These are phyloP conservation scores for Teunomyces barrocoloradensis DNA, from an alignment of 805 yeast species.

Conservation along the genomic window DNA sequence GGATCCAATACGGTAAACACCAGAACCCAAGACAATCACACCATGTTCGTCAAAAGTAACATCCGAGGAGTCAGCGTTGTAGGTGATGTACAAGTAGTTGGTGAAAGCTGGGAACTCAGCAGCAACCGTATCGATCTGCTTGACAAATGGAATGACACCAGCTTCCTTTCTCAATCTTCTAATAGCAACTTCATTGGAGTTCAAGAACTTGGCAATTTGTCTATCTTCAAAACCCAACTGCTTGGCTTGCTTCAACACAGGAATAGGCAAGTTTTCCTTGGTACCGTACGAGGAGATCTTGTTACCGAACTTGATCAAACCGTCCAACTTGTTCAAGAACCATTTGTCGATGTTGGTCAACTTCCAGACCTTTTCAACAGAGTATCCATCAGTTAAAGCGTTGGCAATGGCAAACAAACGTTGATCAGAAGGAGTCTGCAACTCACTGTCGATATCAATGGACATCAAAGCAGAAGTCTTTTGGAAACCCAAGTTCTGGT, in stretches of 20 bases:
- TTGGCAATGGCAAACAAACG: constrained; percentile 95
- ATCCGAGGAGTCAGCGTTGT: constrained; percentile 88
- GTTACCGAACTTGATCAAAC: constrained; percentile 69
- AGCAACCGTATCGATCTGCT: constrained; percentile 97
- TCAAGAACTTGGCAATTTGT: constrained; percentile 86
- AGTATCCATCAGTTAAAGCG: constrained; percentile 83
- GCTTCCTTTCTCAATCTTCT: constrained; percentile 84
- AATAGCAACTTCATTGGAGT: constrained; percentile 88
- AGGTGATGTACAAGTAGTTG: constrained; percentile 91
- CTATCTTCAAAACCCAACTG: constrained; percentile 97
- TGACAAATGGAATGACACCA: constrained; percentile 87
- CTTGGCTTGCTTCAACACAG: constrained; percentile 77
- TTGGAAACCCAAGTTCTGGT: constrained; percentile 91
- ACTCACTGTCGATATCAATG: constrained; percentile 86
- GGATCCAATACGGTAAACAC: constrained; percentile 98
- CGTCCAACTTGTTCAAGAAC: constrained; percentile 86
- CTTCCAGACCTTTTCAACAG: constrained; percentile 89
- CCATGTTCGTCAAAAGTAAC: constrained; percentile 89
- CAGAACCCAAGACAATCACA: constrained; percentile 94
- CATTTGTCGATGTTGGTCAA: constrained; percentile 92
- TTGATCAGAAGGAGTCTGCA: constrained; percentile 96
- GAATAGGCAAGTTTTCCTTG: constrained; percentile 60
- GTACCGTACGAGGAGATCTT: constrained; percentile 55
- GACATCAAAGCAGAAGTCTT: constrained; percentile 83
- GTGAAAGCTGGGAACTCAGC: constrained; percentile 98